Base-by-base conservation (phyloP, 805 yeast species). In the Yarrowia porcina region DNA sequence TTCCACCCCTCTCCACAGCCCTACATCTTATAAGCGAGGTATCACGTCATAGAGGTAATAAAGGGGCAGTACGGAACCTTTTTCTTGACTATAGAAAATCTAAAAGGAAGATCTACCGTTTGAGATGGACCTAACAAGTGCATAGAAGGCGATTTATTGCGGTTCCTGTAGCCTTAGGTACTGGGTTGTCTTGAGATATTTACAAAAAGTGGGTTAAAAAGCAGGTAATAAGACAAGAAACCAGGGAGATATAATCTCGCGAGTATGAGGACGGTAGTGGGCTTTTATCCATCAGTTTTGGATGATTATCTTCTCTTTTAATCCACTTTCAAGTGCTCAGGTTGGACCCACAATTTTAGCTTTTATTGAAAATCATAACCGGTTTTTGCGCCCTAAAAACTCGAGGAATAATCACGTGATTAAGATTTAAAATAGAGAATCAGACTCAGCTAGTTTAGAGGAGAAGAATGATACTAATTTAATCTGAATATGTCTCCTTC, bases 11-110 rank as follows among this genome's bases (percentile, higher is more conserved):
- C 25, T 17, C n/a, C 20, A 32, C 17, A n/a, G n/a, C 23, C 49
- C 17, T 17, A 33, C 33, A 44, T n/a, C 49, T 10, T 8, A 17
- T 44, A 44, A 27, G 49, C 32, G 33, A 27, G 33, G 12, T 45
- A 45, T 45, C 50, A 28, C 50, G 50, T 45, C 50, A 45, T 28
- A 17, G 50, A 45, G 35, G 50, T 25, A 45, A 45, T 23, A 27
- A 45, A 45, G 35, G 33, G 33, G 23, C n/a, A 11, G 49, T 42
- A 27, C 33, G 33, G 49, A 23, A 11, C 50, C 25, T 18, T 17
- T 18, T 45, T 11, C 17, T n/a, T n/a, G 50, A 35, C 11, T 17
- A n/a, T 13, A 10, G 12, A 5, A 6, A 4, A 8, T n/a, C 8
- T 17, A 15, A 28, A 27, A 4, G 25, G 4, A 11, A 20, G 35